phyloP scores from a whole-genome alignment of 345 rosid species.

The Boechera divaricarpa region DNA sequence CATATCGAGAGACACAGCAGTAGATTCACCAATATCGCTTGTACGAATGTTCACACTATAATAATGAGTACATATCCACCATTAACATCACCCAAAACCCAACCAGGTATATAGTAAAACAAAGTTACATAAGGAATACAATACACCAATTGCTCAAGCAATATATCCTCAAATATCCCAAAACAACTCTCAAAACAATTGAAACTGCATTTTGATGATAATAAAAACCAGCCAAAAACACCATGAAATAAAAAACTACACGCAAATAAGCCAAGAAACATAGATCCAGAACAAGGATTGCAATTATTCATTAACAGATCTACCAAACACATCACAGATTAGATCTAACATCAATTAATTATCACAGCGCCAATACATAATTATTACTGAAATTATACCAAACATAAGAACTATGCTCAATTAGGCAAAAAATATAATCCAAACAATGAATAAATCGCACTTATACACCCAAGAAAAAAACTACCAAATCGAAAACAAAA shows the following conservation, averaged over 20 bases:
- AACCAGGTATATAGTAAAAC: not conserved
- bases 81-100: conserved; percentile 6
- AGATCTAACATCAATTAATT: conserved; percentile 27
- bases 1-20: not conserved
- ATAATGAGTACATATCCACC: not conserved
- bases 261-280: conserved; percentile 14
- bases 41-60: not conserved
- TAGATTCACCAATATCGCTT: not conserved
- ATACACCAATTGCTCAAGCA: not conserved
- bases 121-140: conserved; percentile 17
- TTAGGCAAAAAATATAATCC: not conserved
- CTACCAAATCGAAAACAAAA: not conserved
- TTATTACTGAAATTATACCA: conserved; percentile 10
- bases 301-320: conserved; percentile 4
- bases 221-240: not conserved
- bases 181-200: not conserved
- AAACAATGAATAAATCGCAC: not conserved
- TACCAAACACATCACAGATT: conserved; percentile 27
- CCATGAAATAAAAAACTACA: conserved; percentile 2
- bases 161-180: conserved; percentile 6
- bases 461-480: not conserved
- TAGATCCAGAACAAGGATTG: conserved; percentile 34
- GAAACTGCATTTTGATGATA: no score
- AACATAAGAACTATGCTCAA: conserved; percentile 20
- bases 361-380: not conserved